Percentiles rank a stretch among this genome's conserved stretches.
These are phyloP conservation scores for Pichia kudriavzevii DNA, from an alignment of 1,139 yeast species.

Conservation along the genomic window DNA sequence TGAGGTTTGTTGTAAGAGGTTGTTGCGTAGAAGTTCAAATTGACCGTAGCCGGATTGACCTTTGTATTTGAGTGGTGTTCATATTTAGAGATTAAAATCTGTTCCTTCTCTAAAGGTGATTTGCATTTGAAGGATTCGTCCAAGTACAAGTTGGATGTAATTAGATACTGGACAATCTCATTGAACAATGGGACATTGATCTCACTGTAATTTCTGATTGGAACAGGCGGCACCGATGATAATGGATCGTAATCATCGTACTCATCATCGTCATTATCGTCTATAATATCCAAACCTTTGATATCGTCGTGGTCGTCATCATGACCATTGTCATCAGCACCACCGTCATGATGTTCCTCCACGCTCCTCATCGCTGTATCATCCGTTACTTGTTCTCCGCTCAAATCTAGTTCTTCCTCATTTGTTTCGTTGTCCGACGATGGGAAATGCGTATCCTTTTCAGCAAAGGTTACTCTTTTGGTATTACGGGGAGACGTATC, in stretches of 20 bases:
- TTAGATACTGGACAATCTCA: conserved; percentile 25
- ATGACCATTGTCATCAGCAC: conserved; percentile 6
- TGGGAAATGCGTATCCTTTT: no score
- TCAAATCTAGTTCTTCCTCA: not conserved
- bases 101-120: conserved; percentile 31
- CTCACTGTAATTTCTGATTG: conserved; percentile 10
- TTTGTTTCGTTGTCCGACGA: conserved; percentile 2
- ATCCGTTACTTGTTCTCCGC: not conserved
- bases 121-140: conserved; percentile 33
- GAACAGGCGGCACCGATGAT: no score
- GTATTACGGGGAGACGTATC: no score
- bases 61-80: conserved; percentile 19
- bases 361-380: no score
- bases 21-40: conserved; percentile 28
- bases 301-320: not conserved
- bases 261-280: no score
- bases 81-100: conserved; percentile 22
- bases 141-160: conserved; percentile 27
- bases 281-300: no score
- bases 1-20: conserved; percentile 29
- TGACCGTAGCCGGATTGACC: conserved; percentile 11
- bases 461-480: no score
- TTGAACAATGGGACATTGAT: conserved; percentile 27
- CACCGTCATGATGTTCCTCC: no score
- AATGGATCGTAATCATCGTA: no score